Conservation (phyloP, 2,329 filamentous ascomycete species). For the Aureobasidium sp. region DNA sequence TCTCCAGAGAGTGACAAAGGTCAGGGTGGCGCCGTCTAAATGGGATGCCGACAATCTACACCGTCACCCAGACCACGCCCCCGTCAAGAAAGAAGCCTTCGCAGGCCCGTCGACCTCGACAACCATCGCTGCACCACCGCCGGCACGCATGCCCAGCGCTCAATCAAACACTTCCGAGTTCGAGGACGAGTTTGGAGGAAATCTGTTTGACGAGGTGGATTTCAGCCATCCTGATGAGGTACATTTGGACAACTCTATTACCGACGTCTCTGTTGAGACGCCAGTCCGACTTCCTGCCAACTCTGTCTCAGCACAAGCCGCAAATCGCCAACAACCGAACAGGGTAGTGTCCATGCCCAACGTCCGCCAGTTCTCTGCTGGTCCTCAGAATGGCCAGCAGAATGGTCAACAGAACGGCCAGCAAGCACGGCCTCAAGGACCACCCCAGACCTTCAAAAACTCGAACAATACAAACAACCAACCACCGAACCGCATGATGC, state of each 20-base stretch:
- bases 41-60: constrained; percentile 75
- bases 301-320: constrained; percentile 17
- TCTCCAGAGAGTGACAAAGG: constrained; percentile 75
- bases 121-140: constrained; percentile 12
- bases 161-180: constrained; percentile 32
- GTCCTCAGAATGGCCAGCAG: constrained; percentile 9
- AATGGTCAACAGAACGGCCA: constrained; percentile 20
- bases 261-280: constrained; percentile 16
- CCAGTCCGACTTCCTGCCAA: constrained; percentile 14
- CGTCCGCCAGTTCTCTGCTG: background rate
- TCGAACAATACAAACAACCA: constrained; percentile 22
- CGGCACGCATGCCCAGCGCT: constrained; percentile 22
- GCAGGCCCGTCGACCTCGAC: constrained; percentile 15
- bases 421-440: constrained; percentile 19
- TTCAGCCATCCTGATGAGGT: constrained; percentile 65
- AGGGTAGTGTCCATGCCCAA: constrained; percentile 26
- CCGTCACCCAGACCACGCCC: constrained; percentile 65
- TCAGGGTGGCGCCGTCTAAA: constrained; percentile 69
- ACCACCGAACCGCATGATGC: constrained; percentile 16
- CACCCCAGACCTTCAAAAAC: constrained; percentile 20
- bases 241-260: constrained; percentile 38
- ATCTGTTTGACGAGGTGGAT: constrained; percentile 48
- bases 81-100: constrained; percentile 47
- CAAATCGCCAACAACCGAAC: constrained; percentile 16
- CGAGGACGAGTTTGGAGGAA: constrained; percentile 49